Conservation (phyloP, 2,329 filamentous ascomycete genomes). For the Sclerotinia spermophila region DNA sequence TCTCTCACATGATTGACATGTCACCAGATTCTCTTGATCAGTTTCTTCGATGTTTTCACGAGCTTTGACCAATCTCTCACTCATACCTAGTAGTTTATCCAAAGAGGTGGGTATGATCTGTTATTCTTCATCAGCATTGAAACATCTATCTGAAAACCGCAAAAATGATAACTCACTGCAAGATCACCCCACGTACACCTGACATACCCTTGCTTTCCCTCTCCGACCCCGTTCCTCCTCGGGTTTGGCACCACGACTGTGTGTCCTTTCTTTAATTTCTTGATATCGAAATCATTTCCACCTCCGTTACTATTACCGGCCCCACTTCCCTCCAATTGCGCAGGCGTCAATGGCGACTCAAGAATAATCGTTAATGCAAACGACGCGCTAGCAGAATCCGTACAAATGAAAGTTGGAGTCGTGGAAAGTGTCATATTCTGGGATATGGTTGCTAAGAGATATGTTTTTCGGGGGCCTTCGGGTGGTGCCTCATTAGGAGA, state of each 20-base stretch:
- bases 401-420: conserved; percentile 33
- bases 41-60: background rate
- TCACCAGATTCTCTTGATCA: background rate
- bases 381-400: conserved; percentile 22
- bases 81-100: conserved; percentile 27
- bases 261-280: conserved; percentile 29
- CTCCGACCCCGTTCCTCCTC: conserved; percentile 26
- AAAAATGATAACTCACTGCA: conserved; percentile 17
- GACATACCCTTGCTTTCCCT: conserved; percentile 33
- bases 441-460: conserved; percentile 30
- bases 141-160: background rate
- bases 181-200: conserved; percentile 23
- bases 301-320: conserved; percentile 15
- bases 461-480: conserved; percentile 16
- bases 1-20: conserved; percentile 30
- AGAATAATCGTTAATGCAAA: conserved; percentile 31
- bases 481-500: background rate
- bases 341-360: conserved; percentile 16
- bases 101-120: conserved; percentile 30
- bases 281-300: conserved; percentile 25
- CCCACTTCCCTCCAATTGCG: conserved; percentile 17
- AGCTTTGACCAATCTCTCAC: conserved; percentile 11
- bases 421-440: conserved; percentile 35
- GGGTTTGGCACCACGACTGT: conserved; percentile 24
- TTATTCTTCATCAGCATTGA: background rate